These are phyloP conservation scores for Puccinia novopanici DNA, from an alignment of 1,284 basidiomycete genomes.

Conservation along the genomic window DNA sequence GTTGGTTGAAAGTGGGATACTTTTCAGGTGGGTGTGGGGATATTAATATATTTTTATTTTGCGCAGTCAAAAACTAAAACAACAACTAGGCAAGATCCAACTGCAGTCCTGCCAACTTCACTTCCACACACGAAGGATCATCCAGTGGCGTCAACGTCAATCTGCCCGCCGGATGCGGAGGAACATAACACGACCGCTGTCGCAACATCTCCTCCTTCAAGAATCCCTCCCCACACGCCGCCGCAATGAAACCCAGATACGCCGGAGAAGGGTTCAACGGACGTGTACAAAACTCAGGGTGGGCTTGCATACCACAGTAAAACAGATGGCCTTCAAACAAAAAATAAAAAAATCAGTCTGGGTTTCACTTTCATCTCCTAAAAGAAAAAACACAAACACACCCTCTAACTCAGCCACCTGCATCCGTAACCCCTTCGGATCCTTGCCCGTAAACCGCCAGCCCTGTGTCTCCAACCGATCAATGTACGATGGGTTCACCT, in stretches of 20 bases:
- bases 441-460: constrained; percentile 83
- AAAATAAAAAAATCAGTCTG: constrained; percentile 16
- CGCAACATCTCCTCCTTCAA: constrained; percentile 74
- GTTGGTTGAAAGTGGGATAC: not conserved
- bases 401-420: constrained; percentile 86
- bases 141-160: constrained; percentile 15
- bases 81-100: not conserved
- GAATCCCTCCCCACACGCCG: constrained; percentile 69
- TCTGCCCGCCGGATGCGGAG: constrained; percentile 62
- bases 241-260: constrained; percentile 93
- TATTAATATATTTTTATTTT: not conserved
- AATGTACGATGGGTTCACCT: constrained; percentile 89
- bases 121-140: not conserved
- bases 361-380: not conserved
- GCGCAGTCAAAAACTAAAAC: too few species aligned
- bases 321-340: constrained; percentile 77
- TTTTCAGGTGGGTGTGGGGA: constrained; percentile 35
- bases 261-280: constrained; percentile 96
- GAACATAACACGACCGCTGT: constrained; percentile 65
- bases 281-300: constrained; percentile 98
- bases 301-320: constrained; percentile 92
- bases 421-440: constrained; percentile 96
- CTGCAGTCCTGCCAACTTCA: constrained; percentile 12
- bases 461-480: constrained; percentile 72
- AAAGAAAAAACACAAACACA: constrained; percentile 60